Evolutionary conservation across 441 rosid genomes (phyloP).

Genomic region (Aleurites moluccanus): DNA sequence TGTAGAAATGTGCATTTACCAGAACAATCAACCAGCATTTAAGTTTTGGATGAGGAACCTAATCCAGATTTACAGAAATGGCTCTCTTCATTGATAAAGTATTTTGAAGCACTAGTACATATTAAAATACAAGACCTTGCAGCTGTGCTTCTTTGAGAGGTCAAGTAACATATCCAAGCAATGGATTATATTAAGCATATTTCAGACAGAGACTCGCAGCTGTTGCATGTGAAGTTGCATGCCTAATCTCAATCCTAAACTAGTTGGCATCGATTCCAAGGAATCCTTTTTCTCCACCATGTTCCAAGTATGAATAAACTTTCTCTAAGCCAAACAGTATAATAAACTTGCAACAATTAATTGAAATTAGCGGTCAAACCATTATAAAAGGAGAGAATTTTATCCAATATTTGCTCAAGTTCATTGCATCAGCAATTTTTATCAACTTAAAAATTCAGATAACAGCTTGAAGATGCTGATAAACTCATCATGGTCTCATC

Average conservation of each 20-base stretch:
- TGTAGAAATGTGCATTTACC: background rate
- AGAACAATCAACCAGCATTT: background rate
- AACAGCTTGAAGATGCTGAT: background rate
- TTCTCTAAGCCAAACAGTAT: background rate
- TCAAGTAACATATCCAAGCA: background rate
- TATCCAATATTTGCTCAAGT: background rate
- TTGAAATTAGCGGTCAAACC: background rate
- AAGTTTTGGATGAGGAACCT: background rate
- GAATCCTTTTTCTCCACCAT: background rate
- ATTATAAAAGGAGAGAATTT: background rate
- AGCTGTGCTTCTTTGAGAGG: background rate
- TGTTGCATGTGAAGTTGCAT: background rate
- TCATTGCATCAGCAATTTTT: background rate
- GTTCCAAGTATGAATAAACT: background rate
- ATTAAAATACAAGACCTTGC: background rate
- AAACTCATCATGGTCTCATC: background rate
- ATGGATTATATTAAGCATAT: background rate
- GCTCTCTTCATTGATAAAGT: background rate
- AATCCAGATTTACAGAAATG: background rate
- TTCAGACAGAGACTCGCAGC: background rate
- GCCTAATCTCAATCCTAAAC: background rate
- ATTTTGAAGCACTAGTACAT: background rate
- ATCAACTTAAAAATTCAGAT: background rate
- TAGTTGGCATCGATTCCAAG: background rate
- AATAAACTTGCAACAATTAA: background rate